A percentile compares a stretch with the other conserved stretches of the same genome.
Conservation (phyloP, 176 grass and related monocot genomes). For the Saccharum spontaneum region DNA sequence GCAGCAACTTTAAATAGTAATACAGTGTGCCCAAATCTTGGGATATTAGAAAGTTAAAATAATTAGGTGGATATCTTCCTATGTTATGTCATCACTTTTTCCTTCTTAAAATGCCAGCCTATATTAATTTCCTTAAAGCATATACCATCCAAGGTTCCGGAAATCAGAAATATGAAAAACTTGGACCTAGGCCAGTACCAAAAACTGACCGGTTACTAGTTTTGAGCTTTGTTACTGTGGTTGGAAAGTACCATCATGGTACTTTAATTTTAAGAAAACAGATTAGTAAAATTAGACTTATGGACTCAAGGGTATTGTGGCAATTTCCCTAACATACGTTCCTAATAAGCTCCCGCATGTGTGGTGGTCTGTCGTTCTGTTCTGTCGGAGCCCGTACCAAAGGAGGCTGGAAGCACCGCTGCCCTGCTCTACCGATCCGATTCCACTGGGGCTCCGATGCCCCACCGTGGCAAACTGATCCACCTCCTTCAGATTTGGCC, state of each 20-base stretch:
- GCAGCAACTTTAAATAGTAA: neutral
- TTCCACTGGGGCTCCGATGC: neutral
- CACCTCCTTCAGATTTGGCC: neutral
- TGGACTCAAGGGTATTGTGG: neutral
- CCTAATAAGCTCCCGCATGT: neutral
- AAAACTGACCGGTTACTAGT: neutral
- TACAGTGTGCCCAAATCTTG: neutral
- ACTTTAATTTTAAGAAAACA: neutral
- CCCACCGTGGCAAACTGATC: neutral
- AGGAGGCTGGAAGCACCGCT: neutral
- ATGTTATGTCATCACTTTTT: neutral
- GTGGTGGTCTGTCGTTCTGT: neutral
- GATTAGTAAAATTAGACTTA: neutral
- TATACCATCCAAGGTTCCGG: neutral
- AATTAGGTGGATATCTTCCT: neutral
- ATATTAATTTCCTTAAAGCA: neutral
- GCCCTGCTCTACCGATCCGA: neutral
- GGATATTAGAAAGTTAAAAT: neutral
- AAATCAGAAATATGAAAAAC: neutral
- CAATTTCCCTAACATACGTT: neutral
- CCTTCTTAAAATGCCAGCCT: neutral
- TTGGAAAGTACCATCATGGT: neutral
- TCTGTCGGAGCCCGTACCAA: neutral
- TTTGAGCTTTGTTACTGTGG: neutral
- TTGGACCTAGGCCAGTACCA: neutral